Conservation (phyloP, 352 stramenopile genomes). For the Blastocystis sp. region DNA sequence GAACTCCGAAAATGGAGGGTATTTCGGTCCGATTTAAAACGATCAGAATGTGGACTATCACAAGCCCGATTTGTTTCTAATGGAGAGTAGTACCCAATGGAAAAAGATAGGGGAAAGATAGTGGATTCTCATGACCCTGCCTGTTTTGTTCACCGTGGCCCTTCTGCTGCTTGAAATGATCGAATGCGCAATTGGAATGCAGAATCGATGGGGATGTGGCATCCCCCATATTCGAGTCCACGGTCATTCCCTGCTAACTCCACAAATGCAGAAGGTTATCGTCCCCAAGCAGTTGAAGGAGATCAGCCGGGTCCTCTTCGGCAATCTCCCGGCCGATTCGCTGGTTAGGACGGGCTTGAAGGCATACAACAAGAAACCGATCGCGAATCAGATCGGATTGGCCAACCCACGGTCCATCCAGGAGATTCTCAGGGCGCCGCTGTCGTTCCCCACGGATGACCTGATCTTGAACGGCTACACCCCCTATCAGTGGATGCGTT, state of each 20-base stretch:
- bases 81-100: not conserved
- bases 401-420: constrained; percentile 46
- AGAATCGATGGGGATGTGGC: not conserved
- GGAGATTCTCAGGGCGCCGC: constrained; percentile 33
- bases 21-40: not conserved
- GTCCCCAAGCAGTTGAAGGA: constrained; percentile 38
- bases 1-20: constrained; percentile 15
- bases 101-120: not conserved
- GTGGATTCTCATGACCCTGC: not conserved
- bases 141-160: not conserved
- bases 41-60: too few species aligned
- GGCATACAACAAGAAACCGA: constrained; percentile 52
- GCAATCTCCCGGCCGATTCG: constrained; percentile 60
- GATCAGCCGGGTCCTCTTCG: constrained; percentile 50
- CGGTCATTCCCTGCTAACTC: not conserved
- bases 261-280: constrained; percentile 64
- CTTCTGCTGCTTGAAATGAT: not conserved
- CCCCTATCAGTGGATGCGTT: constrained; percentile 66
- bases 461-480: constrained; percentile 64
- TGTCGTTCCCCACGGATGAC: constrained; percentile 53
- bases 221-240: constrained; percentile 11
- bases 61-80: too few species aligned
- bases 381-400: constrained; percentile 11
- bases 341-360: constrained; percentile 52
- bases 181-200: not conserved